Percentiles rank a stretch among this genome's conserved stretches.
Conservation (phyloP, 1,284 basidiomycete genomes). For the Wallemia mellicola region DNA sequence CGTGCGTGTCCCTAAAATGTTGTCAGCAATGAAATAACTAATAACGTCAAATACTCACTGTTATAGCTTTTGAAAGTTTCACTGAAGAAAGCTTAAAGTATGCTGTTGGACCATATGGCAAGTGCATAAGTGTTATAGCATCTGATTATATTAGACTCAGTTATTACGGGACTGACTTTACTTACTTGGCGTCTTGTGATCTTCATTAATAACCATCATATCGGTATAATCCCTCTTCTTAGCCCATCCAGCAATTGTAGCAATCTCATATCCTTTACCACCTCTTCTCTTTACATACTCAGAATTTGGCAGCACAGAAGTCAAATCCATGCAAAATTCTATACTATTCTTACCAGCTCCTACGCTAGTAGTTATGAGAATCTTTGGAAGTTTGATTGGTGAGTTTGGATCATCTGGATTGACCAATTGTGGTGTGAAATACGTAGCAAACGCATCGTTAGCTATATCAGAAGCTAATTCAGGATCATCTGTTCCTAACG, state of each 20-base stretch:
- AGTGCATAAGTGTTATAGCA: slow-evolving; percentile 65
- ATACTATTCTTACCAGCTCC: slow-evolving; percentile 56
- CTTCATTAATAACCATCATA: slow-evolving; percentile 76
- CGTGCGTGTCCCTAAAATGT: slow-evolving; percentile 81
- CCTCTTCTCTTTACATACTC: slow-evolving; percentile 73
- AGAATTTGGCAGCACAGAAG: slow-evolving; percentile 73
- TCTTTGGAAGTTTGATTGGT: slow-evolving; percentile 39
- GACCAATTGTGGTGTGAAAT: slow-evolving; percentile 24
- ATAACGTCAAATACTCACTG: slow-evolving; percentile 22
- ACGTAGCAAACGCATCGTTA: slow-evolving; percentile 37
- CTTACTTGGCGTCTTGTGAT: slow-evolving; percentile 69
- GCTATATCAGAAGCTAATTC: slow-evolving; percentile 36
- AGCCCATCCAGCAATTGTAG: slow-evolving; percentile 79
- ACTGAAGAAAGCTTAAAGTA: slow-evolving; percentile 87
- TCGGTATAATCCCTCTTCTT: slow-evolving; percentile 61
- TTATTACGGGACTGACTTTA: too few species aligned
- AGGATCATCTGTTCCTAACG: slow-evolving; percentile 13
- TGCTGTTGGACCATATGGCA: slow-evolving; percentile 76
- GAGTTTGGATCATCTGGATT: slow-evolving; percentile 6
- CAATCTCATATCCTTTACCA: slow-evolving; percentile 76
- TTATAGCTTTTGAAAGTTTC: slow-evolving; percentile 55
- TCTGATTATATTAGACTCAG: slow-evolving; percentile 22
- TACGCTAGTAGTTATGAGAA: slow-evolving; percentile 69
- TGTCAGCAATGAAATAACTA: slow-evolving; percentile 5
- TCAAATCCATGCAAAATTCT: slow-evolving; percentile 68